Evolutionary conservation across 768 basidiomycete genomes (phyloP).

Genomic region (Russula emetica): DNA sequence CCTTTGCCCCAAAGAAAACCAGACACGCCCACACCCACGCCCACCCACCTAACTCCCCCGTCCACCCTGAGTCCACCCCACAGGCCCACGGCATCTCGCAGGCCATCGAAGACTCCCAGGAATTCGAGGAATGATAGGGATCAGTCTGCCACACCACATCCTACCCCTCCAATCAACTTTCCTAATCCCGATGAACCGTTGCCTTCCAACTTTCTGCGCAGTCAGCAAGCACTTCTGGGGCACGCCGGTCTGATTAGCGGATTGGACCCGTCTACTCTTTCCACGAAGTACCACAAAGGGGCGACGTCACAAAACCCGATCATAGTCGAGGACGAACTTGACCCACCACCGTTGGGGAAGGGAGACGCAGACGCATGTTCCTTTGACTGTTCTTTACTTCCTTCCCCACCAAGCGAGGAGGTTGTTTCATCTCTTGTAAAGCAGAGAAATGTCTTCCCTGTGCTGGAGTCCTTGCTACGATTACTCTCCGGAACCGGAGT

Average conservation of each 20-base stretch:
- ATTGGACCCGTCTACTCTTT: constrained; percentile 54
- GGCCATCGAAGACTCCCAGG: constrained; percentile 24
- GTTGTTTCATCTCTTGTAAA: constrained; percentile 55
- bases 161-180: constrained; percentile 53
- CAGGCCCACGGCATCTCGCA: constrained; percentile 23
- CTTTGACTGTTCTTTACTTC: constrained; percentile 43
- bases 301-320: constrained; percentile 61
- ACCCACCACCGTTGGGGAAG: constrained; percentile 33
- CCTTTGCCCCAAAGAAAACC: constrained; percentile 33
- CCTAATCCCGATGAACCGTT: constrained; percentile 58
- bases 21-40: constrained; percentile 30
- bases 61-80: constrained; percentile 24
- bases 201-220: constrained; percentile 68
- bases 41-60: constrained; percentile 7
- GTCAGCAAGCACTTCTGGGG: constrained; percentile 66
- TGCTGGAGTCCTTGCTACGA: constrained; percentile 58
- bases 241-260: constrained; percentile 66
- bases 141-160: constrained; percentile 43
- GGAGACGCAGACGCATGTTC: constrained; percentile 29
- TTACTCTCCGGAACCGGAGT: constrained; percentile 44
- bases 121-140: constrained; percentile 35
- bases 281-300: constrained; percentile 45
- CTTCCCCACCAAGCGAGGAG: constrained; percentile 52
- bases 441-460: constrained; percentile 63
- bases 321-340: constrained; percentile 57